Base-by-base conservation (phyloP, 1,284 basidiomycete species). In the Trichosporon faecale region DNA sequence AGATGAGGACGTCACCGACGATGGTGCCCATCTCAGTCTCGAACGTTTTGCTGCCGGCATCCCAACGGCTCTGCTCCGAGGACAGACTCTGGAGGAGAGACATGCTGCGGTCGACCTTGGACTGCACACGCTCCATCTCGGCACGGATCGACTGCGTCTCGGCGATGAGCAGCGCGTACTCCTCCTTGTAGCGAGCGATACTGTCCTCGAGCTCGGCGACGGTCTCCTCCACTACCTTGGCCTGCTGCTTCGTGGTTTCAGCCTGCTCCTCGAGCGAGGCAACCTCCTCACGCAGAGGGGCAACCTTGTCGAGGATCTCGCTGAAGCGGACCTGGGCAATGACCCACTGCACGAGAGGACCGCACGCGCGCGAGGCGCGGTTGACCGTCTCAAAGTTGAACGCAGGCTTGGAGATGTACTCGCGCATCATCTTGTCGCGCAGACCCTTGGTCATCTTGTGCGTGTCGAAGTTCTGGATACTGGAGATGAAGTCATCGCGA, bases 11-110 rank as follows among this genome's bases (percentile, higher is more conserved):
- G 81, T 99, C 97, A 57, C 97, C 97, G 33, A 96, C 93, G 75
- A 99, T 96, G 46, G 98, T 99, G 80, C 94, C 93, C 95, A 99
- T 98, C 83, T 99, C 96, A 1, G 90, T 90, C 79, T 99, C 97
- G 81, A 99, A 99, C 0, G 95, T 96, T 68, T 91, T 90, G 82
- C 96, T 98, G 49, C 95, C 94, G 12, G 89, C 86, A 82, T 99
- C 95, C 97, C 97, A 99, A 73, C 97, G 90, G 64, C 88, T 87
- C 82, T 94, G 90, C 84, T 99, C 97, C 0, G 96, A 98, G 1
- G 94, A 97, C 76, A 99, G 86, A 83, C 94, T 97, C 78, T 92
- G 92, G 49, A 99, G 87, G 44, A 99, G 87, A 72, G 91, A 97
- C 90, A 99, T 94, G 80, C 94, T 97, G 71, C 97, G 91, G 77